A percentile compares a stretch with the other conserved stretches of the same genome.
Conservation (phyloP, 495 filamentous ascomycete genomes). For the Copromyces sp. region DNA sequence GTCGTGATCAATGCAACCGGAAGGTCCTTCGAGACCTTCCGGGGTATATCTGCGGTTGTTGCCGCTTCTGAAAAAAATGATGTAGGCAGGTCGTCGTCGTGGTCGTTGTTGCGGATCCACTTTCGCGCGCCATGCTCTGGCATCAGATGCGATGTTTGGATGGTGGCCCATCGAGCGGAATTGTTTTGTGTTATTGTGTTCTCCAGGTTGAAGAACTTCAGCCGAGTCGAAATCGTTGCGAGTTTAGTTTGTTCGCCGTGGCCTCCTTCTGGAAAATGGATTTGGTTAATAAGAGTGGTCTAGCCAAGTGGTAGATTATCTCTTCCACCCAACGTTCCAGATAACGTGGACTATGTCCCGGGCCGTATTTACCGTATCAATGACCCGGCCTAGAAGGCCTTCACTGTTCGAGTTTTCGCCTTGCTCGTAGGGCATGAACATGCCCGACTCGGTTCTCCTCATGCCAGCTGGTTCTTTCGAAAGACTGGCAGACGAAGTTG, state of each 20-base stretch:
- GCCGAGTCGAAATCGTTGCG: conserved; percentile 20
- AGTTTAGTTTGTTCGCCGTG: conserved; percentile 7
- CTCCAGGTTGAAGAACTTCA: conserved; percentile 10
- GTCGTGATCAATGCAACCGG: conserved; percentile 12
- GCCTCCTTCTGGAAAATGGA: conserved; percentile 26
- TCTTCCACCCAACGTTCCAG: conserved; percentile 95
- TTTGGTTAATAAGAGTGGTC: conserved; percentile 28
- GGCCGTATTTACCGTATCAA: conserved; percentile 93
- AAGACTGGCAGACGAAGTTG: conserved; percentile 25
- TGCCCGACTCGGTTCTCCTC: conserved; percentile 65
- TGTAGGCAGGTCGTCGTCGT: background rate
- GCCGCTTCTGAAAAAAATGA: background rate
- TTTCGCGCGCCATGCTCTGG: background rate
- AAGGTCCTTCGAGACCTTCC: background rate
- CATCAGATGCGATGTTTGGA: conserved; percentile 1
- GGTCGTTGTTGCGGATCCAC: background rate
- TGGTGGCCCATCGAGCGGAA: background rate
- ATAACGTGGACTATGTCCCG: conserved; percentile 93
- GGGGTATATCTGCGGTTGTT: background rate
- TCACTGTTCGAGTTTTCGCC: conserved; percentile 48
- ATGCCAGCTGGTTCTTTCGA: conserved; percentile 43
- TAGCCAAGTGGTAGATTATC: conserved; percentile 33
- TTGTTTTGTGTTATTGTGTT: conserved; percentile 20
- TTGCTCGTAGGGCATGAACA: conserved; percentile 77
- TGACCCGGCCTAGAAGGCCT: conserved; percentile 66